Evolutionary conservation across 768 basidiomycete species (phyloP), one percentile per base, ranked within the genome.

Genomic region (Boletus edulis): DNA sequence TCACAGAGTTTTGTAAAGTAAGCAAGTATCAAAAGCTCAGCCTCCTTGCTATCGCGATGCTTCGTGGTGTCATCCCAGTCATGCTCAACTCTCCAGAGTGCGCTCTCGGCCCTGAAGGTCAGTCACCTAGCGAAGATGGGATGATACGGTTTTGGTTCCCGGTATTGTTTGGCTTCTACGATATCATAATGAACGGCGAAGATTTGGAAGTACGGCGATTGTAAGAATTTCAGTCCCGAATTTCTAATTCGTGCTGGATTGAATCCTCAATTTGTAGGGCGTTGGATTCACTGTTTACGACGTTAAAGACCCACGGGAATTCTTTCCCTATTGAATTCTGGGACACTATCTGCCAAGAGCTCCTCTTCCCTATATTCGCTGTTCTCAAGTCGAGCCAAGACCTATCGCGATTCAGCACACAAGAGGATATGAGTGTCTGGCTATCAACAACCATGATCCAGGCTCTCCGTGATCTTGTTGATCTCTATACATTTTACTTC

Each of bases 371-470:
- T 0, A 98, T 99, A 60, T 99, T 99, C 68, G 91, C 94, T 0
- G 92, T 98, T 45, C 78, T 99, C 39, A 93, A 92, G 64, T 95
- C 93, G 15, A 91, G 86, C 62, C 89, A 94, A 73, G 96, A 97
- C 68, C 70, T 96, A 37, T 89, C 93, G 13, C 82, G 96, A 18
- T 98, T 98, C 76, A 90, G 81, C 69, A 95, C 94, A 5, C 94
- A 97, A 65, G 97, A 98, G 67, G 97, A 98, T 62, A 96, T 98
- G 94, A 97, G 94, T 63, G 94, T 99, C 27, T 99, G 97, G 97
- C 73, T 99, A 44, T 98, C 94, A 24, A 97, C 97, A 14, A 99
- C 97, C 3, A 94, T 99, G 91, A 97, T 98, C 47, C 94, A 98
- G 67, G 97, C 97, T 1, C 80, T 99, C 44, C 85, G 97, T 43